These are phyloP conservation scores for Amylostereum chailletii DNA, from an alignment of 1,284 basidiomycete species.

Conservation along the genomic window DNA sequence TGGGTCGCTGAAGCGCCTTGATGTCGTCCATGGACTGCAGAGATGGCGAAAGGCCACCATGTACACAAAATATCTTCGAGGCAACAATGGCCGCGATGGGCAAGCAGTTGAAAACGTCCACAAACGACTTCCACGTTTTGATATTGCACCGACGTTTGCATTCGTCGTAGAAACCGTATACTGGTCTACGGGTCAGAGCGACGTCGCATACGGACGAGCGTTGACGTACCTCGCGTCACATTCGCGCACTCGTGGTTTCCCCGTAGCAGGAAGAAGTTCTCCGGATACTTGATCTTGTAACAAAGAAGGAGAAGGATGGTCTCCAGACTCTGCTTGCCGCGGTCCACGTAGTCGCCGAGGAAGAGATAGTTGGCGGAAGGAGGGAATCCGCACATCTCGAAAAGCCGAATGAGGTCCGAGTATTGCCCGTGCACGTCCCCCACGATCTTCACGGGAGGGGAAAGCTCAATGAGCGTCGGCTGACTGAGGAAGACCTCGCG, in stretches of 20 bases:
- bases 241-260: constrained; percentile 99
- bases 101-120: constrained; percentile 98
- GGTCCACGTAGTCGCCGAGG: constrained; percentile 97
- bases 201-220: constrained; percentile 6
- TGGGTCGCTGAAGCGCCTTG: constrained; percentile 94
- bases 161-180: constrained; percentile 99
- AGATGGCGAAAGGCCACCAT: constrained; percentile 97
- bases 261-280: constrained; percentile 97
- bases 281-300: constrained; percentile 99
- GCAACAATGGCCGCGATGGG: constrained; percentile 99
- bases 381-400: constrained; percentile 99
- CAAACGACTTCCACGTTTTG: constrained; percentile 99
- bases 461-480: constrained; percentile 95
- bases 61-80: constrained; percentile 99
- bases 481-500: constrained; percentile 95
- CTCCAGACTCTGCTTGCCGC: constrained; percentile 97
- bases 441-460: constrained; percentile 98
- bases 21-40: constrained; percentile 99
- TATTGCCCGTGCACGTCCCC: constrained; percentile 99
- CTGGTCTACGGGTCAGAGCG: constrained; percentile 32
- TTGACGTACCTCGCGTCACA: constrained; percentile 82
- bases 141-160: constrained; percentile 99
- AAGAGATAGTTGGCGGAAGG: constrained; percentile 98
- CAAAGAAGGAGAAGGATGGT: constrained; percentile 95
- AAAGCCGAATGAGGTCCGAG: constrained; percentile 94